Percentiles rank a stretch among this genome's conserved stretches.
Evolutionary conservation across 2,329 filamentous ascomycete species (phyloP).

Genomic region (Colletotrichum tropicale): DNA sequence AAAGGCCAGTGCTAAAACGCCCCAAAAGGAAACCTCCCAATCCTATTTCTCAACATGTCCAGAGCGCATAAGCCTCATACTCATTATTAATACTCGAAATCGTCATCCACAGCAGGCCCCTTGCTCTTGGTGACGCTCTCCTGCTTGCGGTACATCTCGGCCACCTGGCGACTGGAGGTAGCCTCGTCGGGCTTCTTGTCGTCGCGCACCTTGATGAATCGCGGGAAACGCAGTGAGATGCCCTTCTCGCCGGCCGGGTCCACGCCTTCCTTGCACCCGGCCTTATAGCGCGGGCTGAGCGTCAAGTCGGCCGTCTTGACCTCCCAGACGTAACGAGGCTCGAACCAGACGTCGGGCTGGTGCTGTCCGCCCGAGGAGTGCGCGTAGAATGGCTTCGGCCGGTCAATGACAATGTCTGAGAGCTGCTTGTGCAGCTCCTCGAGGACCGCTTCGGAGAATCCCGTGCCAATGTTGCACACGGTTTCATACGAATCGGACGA

Average conservation of each 20-base stretch:
- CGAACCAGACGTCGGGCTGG: constrained; percentile 98
- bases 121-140: constrained; percentile 89
- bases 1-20: not conserved
- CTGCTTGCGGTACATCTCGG: constrained; percentile 96
- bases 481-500: constrained; percentile 85
- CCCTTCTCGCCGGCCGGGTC: constrained; percentile 75
- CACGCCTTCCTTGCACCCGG: constrained; percentile 82
- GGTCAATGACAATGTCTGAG: constrained; percentile 80
- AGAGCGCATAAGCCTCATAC: not conserved
- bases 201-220: constrained; percentile 89
- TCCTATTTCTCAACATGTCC: not conserved
- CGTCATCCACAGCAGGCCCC: constrained; percentile 87
- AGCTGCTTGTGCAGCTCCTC: constrained; percentile 82
- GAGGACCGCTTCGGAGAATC: constrained; percentile 94
- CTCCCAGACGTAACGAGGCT: constrained; percentile 94
- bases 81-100: constrained; percentile 89
- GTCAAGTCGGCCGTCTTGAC: constrained; percentile 97
- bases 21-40: not conserved
- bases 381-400: constrained; percentile 91
- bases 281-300: constrained; percentile 89
- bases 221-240: constrained; percentile 87
- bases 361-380: constrained; percentile 86
- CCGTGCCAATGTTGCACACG: constrained; percentile 97
- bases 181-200: constrained; percentile 96
- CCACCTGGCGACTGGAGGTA: constrained; percentile 82